A percentile compares a stretch with the other conserved stretches of the same genome.
phyloP scores from a whole-genome alignment of 768 basidiomycete species.

The Neoboletus subvelutipes region DNA sequence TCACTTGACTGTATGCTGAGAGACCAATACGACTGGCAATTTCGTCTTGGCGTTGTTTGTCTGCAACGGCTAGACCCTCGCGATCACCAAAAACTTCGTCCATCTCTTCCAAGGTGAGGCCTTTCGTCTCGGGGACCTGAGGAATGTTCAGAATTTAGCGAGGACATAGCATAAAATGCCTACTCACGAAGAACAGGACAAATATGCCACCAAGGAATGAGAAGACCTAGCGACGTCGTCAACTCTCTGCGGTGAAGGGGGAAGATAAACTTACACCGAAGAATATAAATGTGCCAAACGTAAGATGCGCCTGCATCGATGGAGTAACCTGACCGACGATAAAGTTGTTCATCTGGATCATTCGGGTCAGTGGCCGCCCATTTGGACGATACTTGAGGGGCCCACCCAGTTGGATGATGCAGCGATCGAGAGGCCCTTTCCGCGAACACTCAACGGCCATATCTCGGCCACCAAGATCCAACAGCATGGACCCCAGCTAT shows the following conservation, averaged over 20 bases:
- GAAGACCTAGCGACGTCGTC: conserved; percentile 44
- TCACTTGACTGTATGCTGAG: conserved; percentile 29
- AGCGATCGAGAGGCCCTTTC: conserved; percentile 74
- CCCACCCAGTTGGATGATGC: conserved; percentile 74
- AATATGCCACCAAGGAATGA: conserved; percentile 68
- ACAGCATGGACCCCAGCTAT: conserved; percentile 76
- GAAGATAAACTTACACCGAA: conserved; percentile 52
- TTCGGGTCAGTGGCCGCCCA: not conserved
- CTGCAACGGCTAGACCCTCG: conserved; percentile 52
- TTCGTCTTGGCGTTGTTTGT: conserved; percentile 45
- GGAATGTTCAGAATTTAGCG: not conserved
- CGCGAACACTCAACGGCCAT: conserved; percentile 69
- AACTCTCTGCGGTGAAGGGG: not conserved
- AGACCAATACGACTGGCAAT: conserved; percentile 70
- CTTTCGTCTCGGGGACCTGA: conserved; percentile 73
- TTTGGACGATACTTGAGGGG: not conserved
- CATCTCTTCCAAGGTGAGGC: conserved; percentile 74
- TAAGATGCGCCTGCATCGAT: conserved; percentile 61
- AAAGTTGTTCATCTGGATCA: conserved; percentile 69
- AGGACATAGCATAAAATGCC: not conserved
- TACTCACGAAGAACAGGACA: conserved; percentile 59
- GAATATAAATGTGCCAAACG: conserved; percentile 74
- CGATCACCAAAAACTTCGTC: conserved; percentile 71
- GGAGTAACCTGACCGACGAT: conserved; percentile 61
- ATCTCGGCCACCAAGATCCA: conserved; percentile 81